A percentile compares a stretch with the other conserved stretches of the same genome.
Evolutionary conservation across 371 early-diverging fungal genomes (phyloP).

Genomic region (Mortierella sp.): DNA sequence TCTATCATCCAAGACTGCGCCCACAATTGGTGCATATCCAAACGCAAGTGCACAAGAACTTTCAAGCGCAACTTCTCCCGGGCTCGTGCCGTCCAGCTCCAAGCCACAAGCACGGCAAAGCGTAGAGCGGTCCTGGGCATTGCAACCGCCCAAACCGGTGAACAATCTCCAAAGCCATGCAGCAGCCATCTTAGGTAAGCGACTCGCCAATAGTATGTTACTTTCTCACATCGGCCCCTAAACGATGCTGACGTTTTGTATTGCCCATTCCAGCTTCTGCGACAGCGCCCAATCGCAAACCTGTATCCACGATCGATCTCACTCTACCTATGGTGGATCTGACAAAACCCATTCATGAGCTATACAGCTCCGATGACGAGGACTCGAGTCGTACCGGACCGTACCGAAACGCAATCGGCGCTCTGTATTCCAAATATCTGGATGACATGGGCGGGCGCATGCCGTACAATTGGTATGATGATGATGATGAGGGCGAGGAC

Average conservation of each 20-base stretch:
- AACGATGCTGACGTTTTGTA: no score
- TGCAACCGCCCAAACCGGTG: no score
- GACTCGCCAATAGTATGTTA: no score
- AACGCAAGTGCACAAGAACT: no score
- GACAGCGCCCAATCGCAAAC: not conserved
- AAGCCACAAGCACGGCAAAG: no score
- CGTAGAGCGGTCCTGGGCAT: no score
- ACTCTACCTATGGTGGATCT: constrained; percentile 22
- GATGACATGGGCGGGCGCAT: no score
- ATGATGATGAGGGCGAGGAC: not conserved
- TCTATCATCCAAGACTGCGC: not conserved
- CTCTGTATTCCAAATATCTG: not conserved
- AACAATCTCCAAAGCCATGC: constrained; percentile 3
- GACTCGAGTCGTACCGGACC: not conserved
- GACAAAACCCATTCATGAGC: constrained; percentile 24
- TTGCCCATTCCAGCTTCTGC: not conserved
- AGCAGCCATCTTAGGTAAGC: constrained; percentile 10
- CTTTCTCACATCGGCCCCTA: no score
- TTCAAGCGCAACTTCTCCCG: no score
- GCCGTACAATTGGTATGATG: not conserved
- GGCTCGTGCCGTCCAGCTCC: not conserved
- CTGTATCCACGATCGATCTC: constrained; percentile 13
- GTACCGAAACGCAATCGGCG: not conserved
- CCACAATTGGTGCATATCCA: no score
- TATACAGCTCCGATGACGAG: constrained; percentile 19